These are phyloP conservation scores for Limnanthes douglasii DNA, from an alignment of 345 rosid genomes.

Conservation along the genomic window DNA sequence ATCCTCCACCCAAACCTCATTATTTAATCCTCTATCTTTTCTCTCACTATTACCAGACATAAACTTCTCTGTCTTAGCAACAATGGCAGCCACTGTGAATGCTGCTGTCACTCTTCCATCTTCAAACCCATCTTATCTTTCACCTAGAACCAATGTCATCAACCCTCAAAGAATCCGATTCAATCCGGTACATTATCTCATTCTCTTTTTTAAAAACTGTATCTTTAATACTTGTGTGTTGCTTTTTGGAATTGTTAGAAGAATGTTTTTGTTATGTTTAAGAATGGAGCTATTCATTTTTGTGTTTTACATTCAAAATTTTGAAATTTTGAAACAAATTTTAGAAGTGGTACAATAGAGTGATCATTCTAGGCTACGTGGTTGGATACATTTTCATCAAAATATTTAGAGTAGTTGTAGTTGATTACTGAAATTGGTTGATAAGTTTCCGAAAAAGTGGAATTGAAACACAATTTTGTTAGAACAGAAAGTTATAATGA, in stretches of 20 bases:
- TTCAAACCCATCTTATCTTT: constrained; percentile 41
- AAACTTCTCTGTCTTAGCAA: too few relatives aligned
- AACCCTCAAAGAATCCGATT: constrained; percentile 55
- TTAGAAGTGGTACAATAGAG: background rate
- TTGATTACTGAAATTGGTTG: too few relatives aligned
- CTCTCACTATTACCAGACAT: too few relatives aligned
- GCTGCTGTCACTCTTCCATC: constrained; percentile 76
- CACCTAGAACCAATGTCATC: constrained; percentile 31
- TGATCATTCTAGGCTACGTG: too few relatives aligned
- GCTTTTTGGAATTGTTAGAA: background rate
- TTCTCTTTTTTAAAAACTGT: background rate
- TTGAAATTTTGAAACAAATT: background rate
- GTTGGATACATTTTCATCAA: too few relatives aligned
- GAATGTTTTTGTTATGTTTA: background rate
- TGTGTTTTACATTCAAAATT: constrained; percentile 3
- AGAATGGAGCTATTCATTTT: background rate
- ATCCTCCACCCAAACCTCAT: too few relatives aligned
- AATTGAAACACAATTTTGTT: too few relatives aligned
- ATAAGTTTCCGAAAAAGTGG: too few relatives aligned
- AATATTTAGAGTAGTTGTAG: too few relatives aligned
- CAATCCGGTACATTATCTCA: constrained; percentile 30
- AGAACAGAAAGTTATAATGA: too few relatives aligned
- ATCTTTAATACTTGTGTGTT: background rate
- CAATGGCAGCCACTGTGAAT: constrained; percentile 65
- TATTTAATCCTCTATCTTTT: too few relatives aligned